phyloP scores from a whole-genome alignment of 75 land plant species.

The Adiantum capillusveneris region DNA sequence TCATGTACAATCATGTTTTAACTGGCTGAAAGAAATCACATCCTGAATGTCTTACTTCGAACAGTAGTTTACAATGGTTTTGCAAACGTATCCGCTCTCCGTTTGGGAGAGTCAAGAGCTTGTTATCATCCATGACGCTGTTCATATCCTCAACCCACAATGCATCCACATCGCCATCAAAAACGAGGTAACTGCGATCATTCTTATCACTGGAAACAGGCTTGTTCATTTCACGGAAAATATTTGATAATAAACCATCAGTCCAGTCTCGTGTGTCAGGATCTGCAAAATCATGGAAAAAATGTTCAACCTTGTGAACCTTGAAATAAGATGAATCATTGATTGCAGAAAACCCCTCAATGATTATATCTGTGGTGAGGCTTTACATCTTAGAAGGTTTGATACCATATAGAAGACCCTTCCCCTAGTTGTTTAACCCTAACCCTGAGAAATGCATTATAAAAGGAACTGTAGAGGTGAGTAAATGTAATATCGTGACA shows the following conservation, averaged over 20 bases:
- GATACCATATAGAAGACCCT: no score
- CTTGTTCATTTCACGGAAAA: constrained; percentile 32
- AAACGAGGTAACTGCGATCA: constrained; percentile 21
- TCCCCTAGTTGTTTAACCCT: no score
- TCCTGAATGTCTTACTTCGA: no score
- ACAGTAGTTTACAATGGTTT: constrained; percentile 27
- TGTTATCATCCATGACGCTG: constrained; percentile 39
- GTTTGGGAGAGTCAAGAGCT: constrained; percentile 33
- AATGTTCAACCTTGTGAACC: no score
- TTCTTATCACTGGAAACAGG: constrained; percentile 15
- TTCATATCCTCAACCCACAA: constrained; percentile 39
- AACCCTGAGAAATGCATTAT: no score
- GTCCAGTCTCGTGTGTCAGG: constrained; percentile 38
- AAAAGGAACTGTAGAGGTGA: no score
- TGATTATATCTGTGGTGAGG: no score
- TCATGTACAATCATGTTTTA: no score
- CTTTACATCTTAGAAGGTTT: no score
- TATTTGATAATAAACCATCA: constrained; percentile 24
- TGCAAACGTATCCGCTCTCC: constrained; percentile 35
- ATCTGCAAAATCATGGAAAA: constrained; percentile 8
- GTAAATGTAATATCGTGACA: neutral
- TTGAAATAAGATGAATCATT: no score
- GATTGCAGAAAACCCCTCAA: no score
- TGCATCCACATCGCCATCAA: constrained; percentile 37
- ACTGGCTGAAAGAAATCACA: no score